A percentile compares a stretch with the other conserved stretches of the same genome.
Conservation (phyloP, 2,329 filamentous ascomycete species). For the Mycocentrospora acerina region DNA sequence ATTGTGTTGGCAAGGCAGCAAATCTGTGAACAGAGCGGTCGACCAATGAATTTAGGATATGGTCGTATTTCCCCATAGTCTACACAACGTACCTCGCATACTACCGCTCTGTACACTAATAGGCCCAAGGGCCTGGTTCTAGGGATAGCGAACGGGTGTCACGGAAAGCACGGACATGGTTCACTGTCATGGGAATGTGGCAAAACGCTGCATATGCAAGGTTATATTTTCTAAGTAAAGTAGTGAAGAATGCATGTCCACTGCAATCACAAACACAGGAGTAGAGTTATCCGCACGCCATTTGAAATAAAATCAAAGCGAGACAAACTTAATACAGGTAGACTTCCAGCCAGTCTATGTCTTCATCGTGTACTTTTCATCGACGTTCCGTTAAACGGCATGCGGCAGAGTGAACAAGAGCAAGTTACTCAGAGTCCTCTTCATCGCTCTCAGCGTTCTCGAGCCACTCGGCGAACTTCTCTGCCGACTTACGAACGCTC, state of each 20-base stretch:
- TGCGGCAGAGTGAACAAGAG: not conserved
- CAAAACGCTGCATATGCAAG: slow-evolving; percentile 8
- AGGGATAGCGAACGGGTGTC: slow-evolving; percentile 7
- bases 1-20: no score
- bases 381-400: no score
- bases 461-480: slow-evolving; percentile 94
- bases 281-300: slow-evolving; percentile 24
- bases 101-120: slow-evolving; percentile 7
- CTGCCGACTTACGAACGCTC: slow-evolving; percentile 92
- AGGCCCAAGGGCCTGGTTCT: slow-evolving; percentile 15
- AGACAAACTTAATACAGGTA: no score
- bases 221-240: slow-evolving; percentile 16
- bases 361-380: no score
- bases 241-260: slow-evolving; percentile 9
- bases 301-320: slow-evolving; percentile 14
- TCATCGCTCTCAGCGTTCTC: slow-evolving; percentile 69
- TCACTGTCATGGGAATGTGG: not conserved
- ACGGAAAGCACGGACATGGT: slow-evolving; percentile 8
- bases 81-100: no score
- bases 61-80: no score
- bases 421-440: slow-evolving; percentile 32
- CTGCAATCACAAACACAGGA: slow-evolving; percentile 14
- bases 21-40: no score
- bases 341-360: no score
- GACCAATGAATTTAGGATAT: no score